Evolutionary conservation across 208 protist genomes (phyloP), one percentile per base, ranked within the genome.

Genomic region (Herpetomonas samuelpessoai): DNA sequence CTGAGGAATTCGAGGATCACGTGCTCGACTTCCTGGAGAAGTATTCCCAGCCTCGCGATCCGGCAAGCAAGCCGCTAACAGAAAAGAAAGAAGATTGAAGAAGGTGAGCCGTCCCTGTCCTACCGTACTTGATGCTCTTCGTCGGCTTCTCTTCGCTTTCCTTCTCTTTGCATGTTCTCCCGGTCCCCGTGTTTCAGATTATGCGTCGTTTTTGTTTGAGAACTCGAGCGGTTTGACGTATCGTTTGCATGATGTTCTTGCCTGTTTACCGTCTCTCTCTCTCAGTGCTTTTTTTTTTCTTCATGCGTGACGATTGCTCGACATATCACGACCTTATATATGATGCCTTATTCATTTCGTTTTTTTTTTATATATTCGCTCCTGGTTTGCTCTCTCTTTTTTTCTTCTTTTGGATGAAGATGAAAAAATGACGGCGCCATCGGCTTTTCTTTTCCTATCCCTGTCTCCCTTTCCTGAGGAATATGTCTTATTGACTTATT

Each of bases 1-100:
- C 85, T 6, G 80, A 92, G 28, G 87, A 93, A 48, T 97, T 84
- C 66, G 82, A 88, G 52, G 45, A 59, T 14, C 76, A 68, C 7
- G 84, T 96, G 49, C 57, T 93, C 16, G 38, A 30, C 0, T 93
- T 93, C 38, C 59, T 91, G 19, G 54, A 68, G 14, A 79, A 71
- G 57, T 71, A 82, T 62, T 71, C 70, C 45, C 49, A 45, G 9
- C 29, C 27, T 30, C n/a, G 26, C 10, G 16, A 38, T n/a, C 18
- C 47, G 26, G n/a, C 27, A 35, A 52, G 57, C 38, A 18, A 57
- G 19, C 41, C 47, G 16, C 0, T 26, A 10, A 44, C 68, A 46
- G 3, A 41, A 35, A 64, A 67, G 39, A 68, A 62, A 26, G 39
- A 39, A 16, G 22, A 58, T 26, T 62, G 51, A 30, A 3, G 30